Evolutionary conservation across 306 rosid genomes (phyloP), one percentile per base, ranked within the genome.

Genomic region (Acacia acuminata): DNA sequence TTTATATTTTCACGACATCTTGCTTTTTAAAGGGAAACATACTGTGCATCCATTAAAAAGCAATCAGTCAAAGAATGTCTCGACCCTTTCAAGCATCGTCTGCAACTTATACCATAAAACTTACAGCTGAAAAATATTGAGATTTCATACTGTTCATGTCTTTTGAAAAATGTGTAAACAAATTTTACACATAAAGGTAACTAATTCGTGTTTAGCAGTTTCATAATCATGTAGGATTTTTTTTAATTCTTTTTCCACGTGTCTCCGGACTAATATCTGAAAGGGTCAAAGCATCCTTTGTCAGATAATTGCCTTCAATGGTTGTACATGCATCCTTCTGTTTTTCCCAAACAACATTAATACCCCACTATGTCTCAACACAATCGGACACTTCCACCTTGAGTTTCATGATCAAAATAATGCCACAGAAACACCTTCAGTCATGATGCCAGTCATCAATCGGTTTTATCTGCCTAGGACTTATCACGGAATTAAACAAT

Each of bases 1-100:
- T 82, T 87, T 84, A 89, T 79, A 83, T 86, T 86, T 78, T 67
- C 81, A 82, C 67, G 81, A 81, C 82, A 83, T 75, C 71, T 85
- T 87, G 88, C 86, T 88, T 89, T 85, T 79, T 85, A 78, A 66
- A 86, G 91, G 90, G 79, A 90, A 87, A 82, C 73, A 87, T 68
- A 69, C 67, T 82, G 90, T 79, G 85, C 91, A 84, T 79, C 93
- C 92, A 86, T 78, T 81, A 45, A 71, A 79, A 91, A 87, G 86
- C 83, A 81, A 77, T 71, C 44, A 64, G 73, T 85, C 72, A 85
- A 86, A 75, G 88, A 89, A 71, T 84, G 87, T 82, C 83, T 70
- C 34, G 90, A 82, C 95, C 94, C 97, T 76, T 82, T 85, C 73
- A 83, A 69, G 55, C 82, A 86, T 65, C 76, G 81, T 83, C 80